Base-by-base conservation (phyloP, 306 rosid genomes). In the Alnus rubra region DNA sequence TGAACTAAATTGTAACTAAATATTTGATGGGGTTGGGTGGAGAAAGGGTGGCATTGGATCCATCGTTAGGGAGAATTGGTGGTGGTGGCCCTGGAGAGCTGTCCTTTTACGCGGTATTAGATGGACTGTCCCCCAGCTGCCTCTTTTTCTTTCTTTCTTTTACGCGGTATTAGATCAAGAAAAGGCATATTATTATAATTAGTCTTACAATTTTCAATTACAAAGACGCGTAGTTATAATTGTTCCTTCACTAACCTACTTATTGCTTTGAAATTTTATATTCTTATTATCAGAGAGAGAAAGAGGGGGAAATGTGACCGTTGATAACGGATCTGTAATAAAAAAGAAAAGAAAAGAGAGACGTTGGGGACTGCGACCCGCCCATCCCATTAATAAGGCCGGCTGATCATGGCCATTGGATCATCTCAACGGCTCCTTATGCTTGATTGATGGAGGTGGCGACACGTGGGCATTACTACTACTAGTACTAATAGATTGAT, bases 271-370 rank as follows among this genome's bases (percentile, higher is more conserved):
- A 39, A 39, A 3, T 39, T 39, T 39, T 39, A 39, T 3, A 39
- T 39, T 39, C 4, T 39, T 2, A 39, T 39, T 7, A 10, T 7
- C 10, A 47, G 50, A 47, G 59, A 18, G 19, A 54, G 19, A 16
- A 0, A 5, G 16, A 2, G 15, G 0, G 51, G 51, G 50, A 68
- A 63, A 23, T 72, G 73, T 8, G 75, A 76, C 81, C 86, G 86
- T 83, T 88, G 86, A 82, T 82, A 69, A 82, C 87, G 88, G 90
- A 85, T 87, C 88, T 80, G 76, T 31, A 44, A 52, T 14, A 8
- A 18, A 7, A 13, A 16, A 35, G 3, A 15, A 7, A 4, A 19
- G 28, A 23, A 23, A 23, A 23, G 28, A 37, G 68, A 74, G 60
- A 72, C 84, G 82, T 79, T 83, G 88, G 86, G 78, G 50, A 83